Conservation (phyloP, 805 yeast species). For the Hanseniaspora lachancei region DNA sequence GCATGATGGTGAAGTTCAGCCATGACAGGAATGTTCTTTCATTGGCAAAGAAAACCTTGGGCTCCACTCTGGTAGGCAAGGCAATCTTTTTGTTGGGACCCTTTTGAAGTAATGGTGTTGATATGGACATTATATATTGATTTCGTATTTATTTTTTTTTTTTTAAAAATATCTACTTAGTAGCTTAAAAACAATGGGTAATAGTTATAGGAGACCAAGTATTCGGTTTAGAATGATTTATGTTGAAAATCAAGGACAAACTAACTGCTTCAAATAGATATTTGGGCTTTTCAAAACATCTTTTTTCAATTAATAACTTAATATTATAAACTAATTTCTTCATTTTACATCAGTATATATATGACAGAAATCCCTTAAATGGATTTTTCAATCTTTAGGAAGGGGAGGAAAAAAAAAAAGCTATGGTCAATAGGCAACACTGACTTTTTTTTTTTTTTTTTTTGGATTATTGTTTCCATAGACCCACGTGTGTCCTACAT, state of each 20-base stretch:
- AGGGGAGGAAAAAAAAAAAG: neutral
- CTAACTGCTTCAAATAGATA: neutral
- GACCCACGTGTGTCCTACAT: neutral
- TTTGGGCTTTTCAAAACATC: neutral
- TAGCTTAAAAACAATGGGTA: neutral
- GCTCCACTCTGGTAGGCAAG: slow-evolving; percentile 94
- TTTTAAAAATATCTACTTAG: too few relatives aligned
- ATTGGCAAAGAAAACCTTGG: slow-evolving; percentile 96
- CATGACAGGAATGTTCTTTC: slow-evolving; percentile 97
- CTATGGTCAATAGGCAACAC: too few relatives aligned
- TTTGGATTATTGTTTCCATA: neutral
- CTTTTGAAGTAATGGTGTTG: slow-evolving; percentile 60
- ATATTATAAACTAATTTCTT: neutral
- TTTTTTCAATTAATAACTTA: neutral
- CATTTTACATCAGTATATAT: neutral
- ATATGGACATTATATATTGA: slow-evolving; percentile 36
- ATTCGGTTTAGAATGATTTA: too few relatives aligned
- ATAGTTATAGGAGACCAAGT: neutral
- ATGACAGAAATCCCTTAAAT: too few relatives aligned
- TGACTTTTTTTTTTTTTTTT: too few relatives aligned
- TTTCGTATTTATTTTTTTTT: neutral
- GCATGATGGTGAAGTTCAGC: slow-evolving; percentile 96
- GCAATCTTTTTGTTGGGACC: slow-evolving; percentile 87
- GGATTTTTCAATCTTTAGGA: too few relatives aligned
- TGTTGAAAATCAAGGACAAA: too few relatives aligned